Evolutionary conservation across 768 basidiomycete species (phyloP).

Genomic region (Pseudohyphozyma bogoriensis): DNA sequence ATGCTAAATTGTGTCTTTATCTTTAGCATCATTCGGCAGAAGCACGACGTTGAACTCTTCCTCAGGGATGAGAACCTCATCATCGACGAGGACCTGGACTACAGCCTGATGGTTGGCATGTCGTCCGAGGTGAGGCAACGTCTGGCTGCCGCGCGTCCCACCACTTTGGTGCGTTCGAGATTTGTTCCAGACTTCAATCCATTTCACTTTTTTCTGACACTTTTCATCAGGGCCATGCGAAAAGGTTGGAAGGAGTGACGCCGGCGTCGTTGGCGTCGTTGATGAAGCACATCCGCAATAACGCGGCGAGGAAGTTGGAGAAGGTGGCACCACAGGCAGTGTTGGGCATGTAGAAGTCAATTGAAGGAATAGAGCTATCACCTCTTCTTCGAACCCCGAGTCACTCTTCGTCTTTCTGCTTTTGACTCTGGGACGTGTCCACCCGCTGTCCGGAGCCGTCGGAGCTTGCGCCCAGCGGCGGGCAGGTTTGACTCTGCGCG

Average conservation of each 20-base stretch:
- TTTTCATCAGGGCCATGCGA: constrained; percentile 65
- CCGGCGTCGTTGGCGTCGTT: constrained; percentile 62
- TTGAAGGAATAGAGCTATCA: too few relatives aligned
- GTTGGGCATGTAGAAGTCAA: too few relatives aligned
- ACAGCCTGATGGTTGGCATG: constrained; percentile 53
- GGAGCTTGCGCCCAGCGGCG: too few relatives aligned
- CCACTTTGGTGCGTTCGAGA: constrained; percentile 50
- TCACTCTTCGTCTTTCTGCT: too few relatives aligned
- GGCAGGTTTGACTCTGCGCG: too few relatives aligned
- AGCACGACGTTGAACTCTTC: constrained; percentile 63
- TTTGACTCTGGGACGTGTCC: too few relatives aligned
- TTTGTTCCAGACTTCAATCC: not conserved
- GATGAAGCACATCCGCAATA: constrained; percentile 50
- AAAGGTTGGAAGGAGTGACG: constrained; percentile 89
- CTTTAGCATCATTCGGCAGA: constrained; percentile 50
- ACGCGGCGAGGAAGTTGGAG: not conserved
- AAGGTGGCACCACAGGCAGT: too few relatives aligned
- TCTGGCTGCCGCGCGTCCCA: constrained; percentile 52
- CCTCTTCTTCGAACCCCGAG: too few relatives aligned
- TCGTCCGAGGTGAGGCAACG: constrained; percentile 66
- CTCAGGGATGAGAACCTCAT: constrained; percentile 61
- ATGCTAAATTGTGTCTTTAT: not conserved
- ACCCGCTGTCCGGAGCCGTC: too few relatives aligned
- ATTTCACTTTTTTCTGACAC: not conserved
- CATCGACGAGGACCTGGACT: constrained; percentile 64